Percentiles rank a stretch among this genome's conserved stretches.
These are phyloP conservation scores for Brassica cretica DNA, from an alignment of 345 rosid genomes.

Conservation along the genomic window DNA sequence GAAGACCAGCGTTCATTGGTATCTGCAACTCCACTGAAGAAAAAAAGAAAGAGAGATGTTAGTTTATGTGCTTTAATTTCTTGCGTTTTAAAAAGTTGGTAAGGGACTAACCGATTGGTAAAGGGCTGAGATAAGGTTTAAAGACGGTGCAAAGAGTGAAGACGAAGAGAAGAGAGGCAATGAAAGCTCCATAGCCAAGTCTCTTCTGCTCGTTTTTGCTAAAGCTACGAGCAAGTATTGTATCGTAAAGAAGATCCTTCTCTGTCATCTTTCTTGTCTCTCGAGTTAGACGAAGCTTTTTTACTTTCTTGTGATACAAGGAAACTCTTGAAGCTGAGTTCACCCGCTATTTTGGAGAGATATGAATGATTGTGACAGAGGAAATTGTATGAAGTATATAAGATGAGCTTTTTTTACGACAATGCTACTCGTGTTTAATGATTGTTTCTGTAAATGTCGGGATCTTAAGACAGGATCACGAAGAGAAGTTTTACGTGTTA, in stretches of 20 bases:
- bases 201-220: slow-evolving; percentile 64
- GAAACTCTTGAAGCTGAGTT: neutral
- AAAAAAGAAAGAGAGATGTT: neutral
- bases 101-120: slow-evolving; percentile 51
- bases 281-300: neutral
- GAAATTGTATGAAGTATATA: slow-evolving; percentile 14
- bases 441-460: slow-evolving; percentile 17
- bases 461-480: slow-evolving; percentile 16
- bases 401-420: slow-evolving; percentile 1
- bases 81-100: slow-evolving; percentile 10
- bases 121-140: slow-evolving; percentile 56
- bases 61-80: neutral
- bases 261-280: slow-evolving; percentile 26
- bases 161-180: slow-evolving; percentile 50
- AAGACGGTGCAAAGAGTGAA: slow-evolving; percentile 56
- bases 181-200: slow-evolving; percentile 61
- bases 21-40: slow-evolving; percentile 54
- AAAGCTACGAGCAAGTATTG: slow-evolving; percentile 72
- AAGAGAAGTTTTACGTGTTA: slow-evolving; percentile 22
- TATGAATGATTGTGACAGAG: slow-evolving; percentile 6
- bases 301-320: slow-evolving; percentile 21
- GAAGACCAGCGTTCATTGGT: slow-evolving; percentile 42
- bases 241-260: slow-evolving; percentile 46
- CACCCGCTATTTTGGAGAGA: slow-evolving; percentile 3
- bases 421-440: slow-evolving; percentile 15